Evolutionary conservation across 2,329 filamentous ascomycete species (phyloP), one percentile per base, ranked within the genome.

Genomic region (Fusarium abutilonis): DNA sequence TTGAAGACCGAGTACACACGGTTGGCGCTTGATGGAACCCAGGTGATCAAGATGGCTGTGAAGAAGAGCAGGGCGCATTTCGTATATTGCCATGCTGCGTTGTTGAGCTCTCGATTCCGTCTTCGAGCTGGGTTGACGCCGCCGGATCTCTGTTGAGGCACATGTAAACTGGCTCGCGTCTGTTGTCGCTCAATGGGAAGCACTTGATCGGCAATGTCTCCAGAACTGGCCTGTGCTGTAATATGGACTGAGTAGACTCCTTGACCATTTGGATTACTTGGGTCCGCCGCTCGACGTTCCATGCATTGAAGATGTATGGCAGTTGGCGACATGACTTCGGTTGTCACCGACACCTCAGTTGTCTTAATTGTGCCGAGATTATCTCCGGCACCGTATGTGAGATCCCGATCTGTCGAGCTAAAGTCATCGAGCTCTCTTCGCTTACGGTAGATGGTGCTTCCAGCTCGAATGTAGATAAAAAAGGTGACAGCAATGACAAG

Each of bases 21-120:
- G 73, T 96, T 95, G 57, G 89, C 83, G 19, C 88, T 91, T 1
- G 90, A 93, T 2, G 86, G 92, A 54, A 93, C 86, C 89, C 89
- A 92, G 6, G 89, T 91, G 23, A 91, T 83, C 46, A 91, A 79
- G 56, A 92, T 82, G 1, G 88, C 88, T 1, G 86, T 81, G 75
- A 91, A 91, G 80, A 91, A 91, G 9, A 91, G 80, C 26, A 90
- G 79, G 1, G 89, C 83, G 42, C 88, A 89, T 67, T 89, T 89
- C 52, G 88, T 85, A 71, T 91, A 91, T 2, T 84, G 82, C 86
- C 86, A 89, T 1, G 87, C 85, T 3, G 88, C 88, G 32, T 82
- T 87, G 70, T 83, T 87, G 17, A 85, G 79, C 52, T 86, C 84
- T 53, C 82, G 78, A 32, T 79, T 77, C 60, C 69, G 77, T 68